Evolutionary conservation across 1,139 yeast genomes (phyloP).

Genomic region (Oligophagozyma castellii): DNA sequence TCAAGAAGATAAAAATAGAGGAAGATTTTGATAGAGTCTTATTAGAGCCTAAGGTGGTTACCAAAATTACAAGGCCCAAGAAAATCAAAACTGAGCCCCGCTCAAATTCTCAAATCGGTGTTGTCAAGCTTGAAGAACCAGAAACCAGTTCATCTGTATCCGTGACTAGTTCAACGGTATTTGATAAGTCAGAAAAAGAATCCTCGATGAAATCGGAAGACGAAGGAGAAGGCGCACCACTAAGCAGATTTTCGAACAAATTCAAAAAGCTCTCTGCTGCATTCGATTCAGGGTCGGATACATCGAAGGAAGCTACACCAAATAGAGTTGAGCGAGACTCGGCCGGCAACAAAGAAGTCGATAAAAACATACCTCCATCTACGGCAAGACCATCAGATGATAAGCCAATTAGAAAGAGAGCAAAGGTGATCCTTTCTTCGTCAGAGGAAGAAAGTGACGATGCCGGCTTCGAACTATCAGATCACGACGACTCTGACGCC

Average conservation of each 20-base stretch:
- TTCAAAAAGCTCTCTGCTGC: conserved; percentile 18
- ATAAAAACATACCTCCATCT: background rate
- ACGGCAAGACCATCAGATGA: conserved; percentile 2
- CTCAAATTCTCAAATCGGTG: conserved; percentile 4
- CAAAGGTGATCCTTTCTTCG: conserved; percentile 9
- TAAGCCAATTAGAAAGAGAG: conserved; percentile 3
- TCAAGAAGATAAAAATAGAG: conserved; percentile 15
- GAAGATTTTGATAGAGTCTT: conserved; percentile 20
- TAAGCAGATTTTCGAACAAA: conserved; percentile 20
- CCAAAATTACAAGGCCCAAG: conserved; percentile 13
- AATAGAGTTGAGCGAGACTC: too few species aligned
- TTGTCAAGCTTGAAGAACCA: conserved; percentile 1
- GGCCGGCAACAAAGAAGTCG: too few species aligned
- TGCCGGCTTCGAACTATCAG: conserved; percentile 11
- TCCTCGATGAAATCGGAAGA: conserved; percentile 7
- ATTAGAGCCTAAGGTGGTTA: conserved; percentile 17
- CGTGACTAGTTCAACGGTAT: conserved; percentile 11
- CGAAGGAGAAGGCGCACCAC: conserved; percentile 12
- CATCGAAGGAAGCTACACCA: conserved; percentile 4
- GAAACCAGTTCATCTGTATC: conserved; percentile 4
- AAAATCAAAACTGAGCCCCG: conserved; percentile 17
- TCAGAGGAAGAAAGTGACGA: conserved; percentile 13
- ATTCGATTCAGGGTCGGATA: conserved; percentile 11
- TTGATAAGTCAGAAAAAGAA: conserved; percentile 6
- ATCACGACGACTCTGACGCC: conserved; percentile 13